Evolutionary conservation across 192 early-diverging fungal species (phyloP).

Genomic region (Coemansia sp.): DNA sequence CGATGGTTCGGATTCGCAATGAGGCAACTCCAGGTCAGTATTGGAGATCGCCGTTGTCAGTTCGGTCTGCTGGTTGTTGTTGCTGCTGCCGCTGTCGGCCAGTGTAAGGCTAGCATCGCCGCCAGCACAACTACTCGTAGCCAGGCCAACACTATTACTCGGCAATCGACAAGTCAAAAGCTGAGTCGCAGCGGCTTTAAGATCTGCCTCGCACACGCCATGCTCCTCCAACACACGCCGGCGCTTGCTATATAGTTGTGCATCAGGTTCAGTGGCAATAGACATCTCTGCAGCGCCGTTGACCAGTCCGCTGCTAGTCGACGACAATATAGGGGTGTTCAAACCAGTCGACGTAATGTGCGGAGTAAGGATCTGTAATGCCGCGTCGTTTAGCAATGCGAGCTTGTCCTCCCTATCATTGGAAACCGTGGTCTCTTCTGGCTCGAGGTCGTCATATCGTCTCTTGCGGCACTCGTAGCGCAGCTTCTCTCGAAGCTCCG

Average conservation of each 20-base stretch:
- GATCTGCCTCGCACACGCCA: background rate
- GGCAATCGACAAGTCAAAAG: background rate
- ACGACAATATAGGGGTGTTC: background rate
- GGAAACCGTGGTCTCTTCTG: background rate
- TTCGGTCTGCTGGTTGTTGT: background rate
- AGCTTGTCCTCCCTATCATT: slow-evolving; percentile 12
- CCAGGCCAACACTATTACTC: background rate
- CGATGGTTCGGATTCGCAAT: background rate
- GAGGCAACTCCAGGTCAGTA: background rate
- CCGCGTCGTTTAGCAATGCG: slow-evolving; percentile 20
- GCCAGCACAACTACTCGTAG: background rate
- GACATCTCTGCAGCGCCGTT: background rate
- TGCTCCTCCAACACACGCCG: background rate
- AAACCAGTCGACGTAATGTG: background rate
- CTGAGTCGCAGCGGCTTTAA: background rate
- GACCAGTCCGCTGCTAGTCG: background rate
- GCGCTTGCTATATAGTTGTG: background rate
- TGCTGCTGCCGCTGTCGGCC: background rate
- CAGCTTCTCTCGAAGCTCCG: background rate
- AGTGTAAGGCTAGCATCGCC: background rate
- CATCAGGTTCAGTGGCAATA: background rate
- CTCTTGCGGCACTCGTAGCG: slow-evolving; percentile 2
- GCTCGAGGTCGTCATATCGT: background rate
- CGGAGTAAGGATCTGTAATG: slow-evolving; percentile 23
- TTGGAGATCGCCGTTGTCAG: background rate